Conservation (phyloP, 768 basidiomycete genomes). For the Amyloporia xantha region DNA sequence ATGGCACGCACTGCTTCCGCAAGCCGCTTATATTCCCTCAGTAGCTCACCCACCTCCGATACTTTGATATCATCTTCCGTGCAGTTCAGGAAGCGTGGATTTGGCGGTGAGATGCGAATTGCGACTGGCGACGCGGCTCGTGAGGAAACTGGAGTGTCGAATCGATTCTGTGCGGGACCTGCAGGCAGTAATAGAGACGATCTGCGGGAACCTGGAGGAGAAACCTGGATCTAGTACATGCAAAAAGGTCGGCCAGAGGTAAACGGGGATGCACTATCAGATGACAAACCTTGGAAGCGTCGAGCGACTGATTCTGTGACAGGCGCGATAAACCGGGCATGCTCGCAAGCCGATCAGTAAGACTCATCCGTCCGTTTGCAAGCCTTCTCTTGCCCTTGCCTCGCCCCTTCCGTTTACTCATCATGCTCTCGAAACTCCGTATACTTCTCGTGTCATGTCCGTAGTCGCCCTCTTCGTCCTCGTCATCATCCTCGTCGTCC, state of each 20-base stretch:
- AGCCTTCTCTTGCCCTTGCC: conserved; percentile 21
- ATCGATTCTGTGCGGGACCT: conserved; percentile 24
- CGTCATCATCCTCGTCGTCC: conserved; percentile 33
- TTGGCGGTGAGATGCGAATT: conserved; percentile 52
- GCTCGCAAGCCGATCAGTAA: conserved; percentile 77
- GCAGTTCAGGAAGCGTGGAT: conserved; percentile 64
- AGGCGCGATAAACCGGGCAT: conserved; percentile 55
- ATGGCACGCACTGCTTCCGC: conserved; percentile 58
- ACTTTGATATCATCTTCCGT: conserved; percentile 71
- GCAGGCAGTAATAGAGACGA: conserved; percentile 30
- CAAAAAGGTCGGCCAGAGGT: not conserved
- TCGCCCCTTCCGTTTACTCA: conserved; percentile 41
- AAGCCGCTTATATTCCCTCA: conserved; percentile 75
- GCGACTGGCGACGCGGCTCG: conserved; percentile 33
- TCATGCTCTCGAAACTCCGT: conserved; percentile 82
- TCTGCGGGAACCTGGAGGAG: conserved; percentile 33
- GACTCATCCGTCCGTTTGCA: conserved; percentile 48
- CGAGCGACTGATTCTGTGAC: conserved; percentile 15
- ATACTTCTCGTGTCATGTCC: conserved; percentile 66
- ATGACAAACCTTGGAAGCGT: conserved; percentile 13
- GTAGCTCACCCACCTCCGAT: conserved; percentile 72
- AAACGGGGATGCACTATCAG: conserved; percentile 1
- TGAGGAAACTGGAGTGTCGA: conserved; percentile 34
- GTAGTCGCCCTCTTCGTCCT: conserved; percentile 29
- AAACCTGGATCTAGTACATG: conserved; percentile 18